Conservation (phyloP, 345 rosid species). For the Kernera saxatilis region DNA sequence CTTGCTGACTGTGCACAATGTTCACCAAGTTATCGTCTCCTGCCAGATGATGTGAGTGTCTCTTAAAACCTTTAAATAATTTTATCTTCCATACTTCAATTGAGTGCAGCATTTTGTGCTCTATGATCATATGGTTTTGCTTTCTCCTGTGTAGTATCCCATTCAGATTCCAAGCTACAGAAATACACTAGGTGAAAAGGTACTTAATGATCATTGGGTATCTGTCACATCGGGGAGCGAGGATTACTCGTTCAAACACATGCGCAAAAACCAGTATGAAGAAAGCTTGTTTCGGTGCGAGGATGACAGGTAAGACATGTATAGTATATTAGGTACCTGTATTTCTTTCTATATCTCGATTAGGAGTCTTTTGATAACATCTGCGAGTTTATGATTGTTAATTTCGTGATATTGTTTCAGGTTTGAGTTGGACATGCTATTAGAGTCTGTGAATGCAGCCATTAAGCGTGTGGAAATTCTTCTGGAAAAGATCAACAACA, state of each 20-base stretch:
- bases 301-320: conserved; percentile 77
- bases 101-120: not conserved
- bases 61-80: conserved; percentile 3
- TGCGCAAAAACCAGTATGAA: conserved; percentile 99
- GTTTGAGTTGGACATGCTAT: conserved; percentile 97
- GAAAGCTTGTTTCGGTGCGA: conserved; percentile 97
- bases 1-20: conserved; percentile 84
- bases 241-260: conserved; percentile 98
- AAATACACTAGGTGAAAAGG: conserved; percentile 70
- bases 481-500: conserved; percentile 67
- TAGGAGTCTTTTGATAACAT: not conserved
- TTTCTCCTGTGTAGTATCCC: conserved; percentile 60
- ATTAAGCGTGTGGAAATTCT: conserved; percentile 79
- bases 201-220: conserved; percentile 96
- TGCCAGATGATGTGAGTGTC: conserved; percentile 70
- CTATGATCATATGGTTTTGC: not conserved
- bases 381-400: conserved; percentile 2
- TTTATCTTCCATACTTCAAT: not conserved
- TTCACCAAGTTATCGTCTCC: conserved; percentile 92
- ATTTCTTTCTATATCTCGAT: not conserved
- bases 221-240: conserved; percentile 99
- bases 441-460: conserved; percentile 82
- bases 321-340: not conserved
- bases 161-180: conserved; percentile 81
- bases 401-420: conserved; percentile 40